A percentile compares a stretch with the other conserved stretches of the same genome.
phyloP scores from a whole-genome alignment of 139 green algal genomes.

The Chloropicon primus region DNA sequence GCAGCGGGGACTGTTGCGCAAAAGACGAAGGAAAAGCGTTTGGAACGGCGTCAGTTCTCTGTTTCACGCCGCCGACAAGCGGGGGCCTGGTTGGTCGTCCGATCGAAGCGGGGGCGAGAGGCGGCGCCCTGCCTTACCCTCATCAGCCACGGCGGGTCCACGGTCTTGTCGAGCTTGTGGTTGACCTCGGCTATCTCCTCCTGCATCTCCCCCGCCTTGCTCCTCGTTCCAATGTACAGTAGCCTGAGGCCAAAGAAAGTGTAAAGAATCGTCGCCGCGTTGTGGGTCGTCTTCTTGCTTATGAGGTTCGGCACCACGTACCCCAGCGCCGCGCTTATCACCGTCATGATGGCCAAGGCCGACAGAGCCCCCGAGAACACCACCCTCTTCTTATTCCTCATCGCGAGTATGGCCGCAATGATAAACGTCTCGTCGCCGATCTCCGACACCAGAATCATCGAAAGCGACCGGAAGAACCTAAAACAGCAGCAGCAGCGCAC shows the following conservation, averaged over 20 bases:
- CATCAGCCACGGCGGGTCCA: not conserved
- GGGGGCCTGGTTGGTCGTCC: no score
- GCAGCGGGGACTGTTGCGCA: not conserved
- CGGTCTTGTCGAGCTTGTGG: not conserved
- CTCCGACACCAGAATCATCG: slow-evolving; percentile 45
- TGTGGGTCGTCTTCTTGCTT: slow-evolving; percentile 73
- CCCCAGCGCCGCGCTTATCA: slow-evolving; percentile 68
- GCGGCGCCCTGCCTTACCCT: no score
- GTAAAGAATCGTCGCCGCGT: slow-evolving; percentile 66
- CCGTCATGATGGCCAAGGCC: slow-evolving; percentile 83
- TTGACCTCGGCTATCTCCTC: slow-evolving; percentile 30
- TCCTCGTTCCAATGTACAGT: slow-evolving; percentile 51
- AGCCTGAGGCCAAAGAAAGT: slow-evolving; percentile 75
- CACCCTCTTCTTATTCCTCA: slow-evolving; percentile 43
- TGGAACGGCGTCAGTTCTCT: not conserved
- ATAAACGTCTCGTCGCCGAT: slow-evolving; percentile 97
- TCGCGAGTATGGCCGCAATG: slow-evolving; percentile 82
- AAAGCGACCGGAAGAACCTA: not conserved
- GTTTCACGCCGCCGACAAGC: not conserved
- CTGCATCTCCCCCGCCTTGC: slow-evolving; percentile 4
- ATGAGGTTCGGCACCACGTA: slow-evolving; percentile 75
- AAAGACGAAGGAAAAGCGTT: no score
- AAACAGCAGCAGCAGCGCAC: no score
- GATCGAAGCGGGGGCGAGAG: no score
- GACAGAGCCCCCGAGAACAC: slow-evolving; percentile 63